phyloP scores from a whole-genome alignment of 768 basidiomycete genomes.

The Hortiboletus campestris region DNA sequence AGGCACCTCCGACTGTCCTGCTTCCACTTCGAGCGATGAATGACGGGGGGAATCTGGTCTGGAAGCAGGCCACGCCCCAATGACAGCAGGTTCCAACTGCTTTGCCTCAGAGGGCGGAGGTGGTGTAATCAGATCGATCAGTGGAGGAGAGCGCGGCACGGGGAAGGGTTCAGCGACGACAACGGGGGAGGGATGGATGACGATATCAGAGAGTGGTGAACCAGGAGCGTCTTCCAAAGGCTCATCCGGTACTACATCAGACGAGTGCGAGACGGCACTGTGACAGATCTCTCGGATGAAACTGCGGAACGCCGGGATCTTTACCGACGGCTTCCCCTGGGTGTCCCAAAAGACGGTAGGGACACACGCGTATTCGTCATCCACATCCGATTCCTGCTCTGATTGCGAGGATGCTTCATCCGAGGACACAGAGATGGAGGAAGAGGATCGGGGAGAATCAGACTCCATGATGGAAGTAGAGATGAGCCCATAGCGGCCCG shows the following conservation, averaged over 20 bases:
- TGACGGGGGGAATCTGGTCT: conserved; percentile 33
- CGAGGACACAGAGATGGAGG: conserved; percentile 43
- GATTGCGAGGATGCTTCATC: conserved; percentile 30
- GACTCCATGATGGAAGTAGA: conserved; percentile 29
- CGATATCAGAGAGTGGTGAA: conserved; percentile 6
- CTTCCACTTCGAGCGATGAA: conserved; percentile 14
- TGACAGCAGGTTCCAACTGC: conserved; percentile 36
- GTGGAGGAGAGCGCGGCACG: conserved; percentile 42
- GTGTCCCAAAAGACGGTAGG: conserved; percentile 14
- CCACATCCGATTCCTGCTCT: conserved; percentile 52
- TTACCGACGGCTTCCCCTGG: conserved; percentile 19
- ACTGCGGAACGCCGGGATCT: conserved; percentile 33
- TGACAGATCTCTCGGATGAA: conserved; percentile 31
- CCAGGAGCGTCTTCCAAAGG: conserved; percentile 8
- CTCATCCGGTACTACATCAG: conserved; percentile 8
- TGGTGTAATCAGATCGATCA: conserved; percentile 48
- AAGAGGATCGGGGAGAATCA: conserved; percentile 30
- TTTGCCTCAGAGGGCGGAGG: conserved; percentile 25
- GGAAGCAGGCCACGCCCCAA: conserved; percentile 45
- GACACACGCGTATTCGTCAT: conserved; percentile 40
- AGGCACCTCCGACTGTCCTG: conserved; percentile 6
- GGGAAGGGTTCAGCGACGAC: conserved; percentile 16
- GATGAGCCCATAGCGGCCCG: conserved; percentile 67
- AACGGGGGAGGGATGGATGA: conserved; percentile 17
- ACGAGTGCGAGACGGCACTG: conserved; percentile 2